phyloP scores from a whole-genome alignment of 2,329 filamentous ascomycete species.

The Scedosporium apiospermum region DNA sequence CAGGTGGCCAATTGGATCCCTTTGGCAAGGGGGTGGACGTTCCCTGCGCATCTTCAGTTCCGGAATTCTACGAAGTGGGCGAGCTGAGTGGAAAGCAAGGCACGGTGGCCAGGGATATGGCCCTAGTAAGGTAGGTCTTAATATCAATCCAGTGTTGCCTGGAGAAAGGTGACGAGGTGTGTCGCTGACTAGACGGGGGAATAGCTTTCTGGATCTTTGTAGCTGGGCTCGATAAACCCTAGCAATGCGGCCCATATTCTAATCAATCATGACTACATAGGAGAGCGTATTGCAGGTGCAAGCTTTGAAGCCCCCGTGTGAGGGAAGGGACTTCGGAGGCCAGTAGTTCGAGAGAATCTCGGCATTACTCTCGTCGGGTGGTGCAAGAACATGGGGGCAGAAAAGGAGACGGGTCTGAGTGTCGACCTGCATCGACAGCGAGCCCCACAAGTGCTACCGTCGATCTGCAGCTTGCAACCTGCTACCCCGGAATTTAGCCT shows the following conservation, averaged over 20 bases:
- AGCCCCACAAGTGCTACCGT: too few species aligned
- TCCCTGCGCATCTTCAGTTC: slow-evolving; percentile 45
- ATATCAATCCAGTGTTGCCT: background rate
- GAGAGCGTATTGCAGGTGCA: background rate
- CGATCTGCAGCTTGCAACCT: too few species aligned
- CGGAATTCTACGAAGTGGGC: slow-evolving; percentile 63
- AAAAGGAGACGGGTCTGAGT: too few species aligned
- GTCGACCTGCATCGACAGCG: too few species aligned
- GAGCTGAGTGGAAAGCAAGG: slow-evolving; percentile 70
- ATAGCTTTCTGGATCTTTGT: background rate
- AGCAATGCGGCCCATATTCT: background rate
- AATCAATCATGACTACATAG: background rate
- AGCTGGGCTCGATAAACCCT: background rate
- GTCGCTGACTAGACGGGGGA: background rate
- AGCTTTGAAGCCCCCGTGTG: background rate
- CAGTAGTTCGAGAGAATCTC: too few species aligned
- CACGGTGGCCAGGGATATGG: slow-evolving; percentile 31
- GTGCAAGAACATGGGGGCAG: too few species aligned
- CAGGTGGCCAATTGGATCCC: slow-evolving; percentile 64
- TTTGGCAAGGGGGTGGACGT: slow-evolving; percentile 52
- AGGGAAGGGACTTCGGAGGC: too few species aligned
- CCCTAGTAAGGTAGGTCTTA: background rate
- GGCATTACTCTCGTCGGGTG: too few species aligned
- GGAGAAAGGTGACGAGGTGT: background rate
- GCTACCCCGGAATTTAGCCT: too few species aligned